Base-by-base conservation (phyloP, 1,284 basidiomycete species). In the Ceratobasidium sp. region DNA sequence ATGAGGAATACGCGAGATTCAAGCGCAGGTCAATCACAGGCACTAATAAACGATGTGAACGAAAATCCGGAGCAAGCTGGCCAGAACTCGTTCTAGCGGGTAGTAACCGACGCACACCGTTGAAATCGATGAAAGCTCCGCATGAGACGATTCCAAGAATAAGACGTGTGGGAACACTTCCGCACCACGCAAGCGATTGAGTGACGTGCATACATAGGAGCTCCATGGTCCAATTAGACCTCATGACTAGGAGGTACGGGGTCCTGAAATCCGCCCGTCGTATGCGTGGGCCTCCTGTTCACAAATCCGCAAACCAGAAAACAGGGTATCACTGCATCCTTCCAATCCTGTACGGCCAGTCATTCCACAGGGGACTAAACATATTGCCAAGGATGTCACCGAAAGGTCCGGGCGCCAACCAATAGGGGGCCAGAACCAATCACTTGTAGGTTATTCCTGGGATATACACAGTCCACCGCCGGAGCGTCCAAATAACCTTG, bases 331-430 rank as follows among this genome's bases (percentile, higher is more conserved):
- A 24, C 13, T 58, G 54, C 31, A 29, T 37, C 19, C 11, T 37
- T 5, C 54, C 54, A 58, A 34, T 58, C 31, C 22, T 19, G 54
- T 58, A 29, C 54, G 4, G 29, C 54, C 29, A 58, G 54, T 58
- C 54, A 58, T 58, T 19, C 31, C 29, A 16, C 19, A 58, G 54
- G 54, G 54, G 19, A 58, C 54, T 58, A 58, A 58, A 58, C 54
- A 58, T 58, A n/a, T 58, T 58, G 54, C 54, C 54, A 58, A 37
- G 54, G 27, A 37, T 31, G 54, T 58, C 14, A 37, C 54, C 54
- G 54, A 58, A 58, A 37, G 19, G 9, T 58, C 54, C 31, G 54
- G 34, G 11, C 9, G 31, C 54, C 8, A 37, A 19, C 29, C 54
- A 34, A 58, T 58, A 58, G 54, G 54, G 54, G 54, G 5, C 27